Conservation (phyloP, 2,329 filamentous ascomycete genomes). For the Proliferodiscus dingleyae region DNA sequence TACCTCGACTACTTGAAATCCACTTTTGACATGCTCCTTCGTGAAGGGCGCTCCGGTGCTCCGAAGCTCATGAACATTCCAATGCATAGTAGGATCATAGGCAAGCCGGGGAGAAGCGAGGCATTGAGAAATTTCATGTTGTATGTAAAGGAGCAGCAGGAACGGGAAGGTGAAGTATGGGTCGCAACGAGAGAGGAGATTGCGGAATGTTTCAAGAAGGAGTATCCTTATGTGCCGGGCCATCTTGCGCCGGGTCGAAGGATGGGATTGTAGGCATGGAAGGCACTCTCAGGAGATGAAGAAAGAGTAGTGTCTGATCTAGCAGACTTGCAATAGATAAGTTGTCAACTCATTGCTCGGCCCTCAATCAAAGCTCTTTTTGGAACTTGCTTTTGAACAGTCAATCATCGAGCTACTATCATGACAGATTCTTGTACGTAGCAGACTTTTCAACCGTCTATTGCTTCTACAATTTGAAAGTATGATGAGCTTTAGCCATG, state of each 20-base stretch:
- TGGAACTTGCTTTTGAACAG: too few species aligned
- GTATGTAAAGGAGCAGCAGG: constrained; percentile 40
- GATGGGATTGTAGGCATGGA: not conserved
- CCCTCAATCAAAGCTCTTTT: too few species aligned
- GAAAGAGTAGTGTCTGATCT: too few species aligned
- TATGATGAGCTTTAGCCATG: too few species aligned
- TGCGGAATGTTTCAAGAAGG: constrained; percentile 42
- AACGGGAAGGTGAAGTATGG: constrained; percentile 47
- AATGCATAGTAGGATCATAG: constrained; percentile 46
- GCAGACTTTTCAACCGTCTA: too few species aligned
- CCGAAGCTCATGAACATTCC: constrained; percentile 54
- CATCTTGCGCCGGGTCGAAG: constrained; percentile 27
- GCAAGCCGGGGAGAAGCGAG: constrained; percentile 45
- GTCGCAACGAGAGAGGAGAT: constrained; percentile 49
- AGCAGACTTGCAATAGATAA: too few species aligned
- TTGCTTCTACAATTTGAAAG: too few species aligned
- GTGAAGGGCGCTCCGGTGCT: constrained; percentile 32
- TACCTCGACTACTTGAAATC: constrained; percentile 40
- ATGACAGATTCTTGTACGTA: too few species aligned
- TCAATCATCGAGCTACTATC: too few species aligned
- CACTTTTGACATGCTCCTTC: constrained; percentile 49
- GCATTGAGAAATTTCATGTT: constrained; percentile 48
- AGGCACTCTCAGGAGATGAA: too few species aligned
- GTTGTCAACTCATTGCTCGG: too few species aligned
- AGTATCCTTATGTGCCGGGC: constrained; percentile 44